Conservation (phyloP, 805 yeast genomes). For the Candida sakaeoensis region DNA sequence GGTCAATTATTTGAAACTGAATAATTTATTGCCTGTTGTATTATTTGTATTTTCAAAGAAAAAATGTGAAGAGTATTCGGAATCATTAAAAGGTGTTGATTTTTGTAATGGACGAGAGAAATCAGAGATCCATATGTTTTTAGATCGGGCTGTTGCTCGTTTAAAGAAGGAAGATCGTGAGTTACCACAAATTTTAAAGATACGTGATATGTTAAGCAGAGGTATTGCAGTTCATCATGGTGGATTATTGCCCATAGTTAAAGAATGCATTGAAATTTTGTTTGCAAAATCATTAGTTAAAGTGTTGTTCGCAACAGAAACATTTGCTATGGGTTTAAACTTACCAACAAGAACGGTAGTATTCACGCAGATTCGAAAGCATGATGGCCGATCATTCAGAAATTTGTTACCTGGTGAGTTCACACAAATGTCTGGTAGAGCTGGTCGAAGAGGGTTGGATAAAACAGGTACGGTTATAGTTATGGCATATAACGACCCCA, state of each 20-base stretch:
- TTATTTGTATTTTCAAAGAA: slow-evolving; percentile 91
- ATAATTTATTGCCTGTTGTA: slow-evolving; percentile 84
- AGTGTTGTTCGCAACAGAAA: slow-evolving; percentile 94
- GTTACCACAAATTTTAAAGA: slow-evolving; percentile 82
- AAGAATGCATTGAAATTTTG: slow-evolving; percentile 87
- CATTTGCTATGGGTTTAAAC: slow-evolving; percentile 98
- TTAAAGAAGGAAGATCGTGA: slow-evolving; percentile 89
- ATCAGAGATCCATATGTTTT: slow-evolving; percentile 89
- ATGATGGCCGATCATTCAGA: slow-evolving; percentile 84
- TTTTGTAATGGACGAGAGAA: slow-evolving; percentile 82
- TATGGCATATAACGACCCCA: slow-evolving; percentile 74
- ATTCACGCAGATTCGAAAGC: slow-evolving; percentile 79
- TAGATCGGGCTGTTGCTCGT: slow-evolving; percentile 83
- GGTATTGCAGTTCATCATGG: slow-evolving; percentile 98
- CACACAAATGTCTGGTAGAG: slow-evolving; percentile 98
- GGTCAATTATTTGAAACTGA: slow-evolving; percentile 63
- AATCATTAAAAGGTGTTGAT: slow-evolving; percentile 66
- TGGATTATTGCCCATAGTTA: slow-evolving; percentile 87
- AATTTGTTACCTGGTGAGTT: slow-evolving; percentile 91
- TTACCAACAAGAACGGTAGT: slow-evolving; percentile 96
- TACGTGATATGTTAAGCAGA: slow-evolving; percentile 77
- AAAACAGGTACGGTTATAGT: slow-evolving; percentile 90
- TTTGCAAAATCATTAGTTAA: slow-evolving; percentile 84
- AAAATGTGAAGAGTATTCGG: slow-evolving; percentile 90
- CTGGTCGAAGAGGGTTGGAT: slow-evolving; percentile 96